These are phyloP conservation scores for Cucumis hystrix DNA, from an alignment of 306 rosid species.

Conservation along the genomic window DNA sequence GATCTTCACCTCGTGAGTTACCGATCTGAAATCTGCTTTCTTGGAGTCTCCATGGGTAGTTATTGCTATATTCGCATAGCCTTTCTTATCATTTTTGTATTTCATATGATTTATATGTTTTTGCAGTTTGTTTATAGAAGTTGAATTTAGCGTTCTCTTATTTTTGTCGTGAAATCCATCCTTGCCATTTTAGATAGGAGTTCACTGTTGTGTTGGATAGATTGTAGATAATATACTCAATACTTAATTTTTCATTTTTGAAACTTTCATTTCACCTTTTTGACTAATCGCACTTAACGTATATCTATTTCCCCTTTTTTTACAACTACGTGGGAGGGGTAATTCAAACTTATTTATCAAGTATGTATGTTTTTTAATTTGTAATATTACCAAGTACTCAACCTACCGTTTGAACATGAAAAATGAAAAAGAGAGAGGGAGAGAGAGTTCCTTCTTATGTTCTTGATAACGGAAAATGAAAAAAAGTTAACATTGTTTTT, in stretches of 20 bases:
- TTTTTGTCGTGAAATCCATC: neutral
- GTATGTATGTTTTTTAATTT: no score
- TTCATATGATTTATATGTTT: neutral
- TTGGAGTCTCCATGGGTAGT: neutral
- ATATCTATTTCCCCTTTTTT: no score
- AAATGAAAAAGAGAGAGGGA: no score
- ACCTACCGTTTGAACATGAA: no score
- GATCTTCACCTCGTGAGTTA: neutral
- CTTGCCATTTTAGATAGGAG: neutral
- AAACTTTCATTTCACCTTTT: no score
- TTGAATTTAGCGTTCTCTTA: neutral
- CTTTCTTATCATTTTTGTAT: neutral
- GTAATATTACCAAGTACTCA: no score
- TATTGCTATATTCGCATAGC: neutral
- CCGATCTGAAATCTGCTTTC: neutral
- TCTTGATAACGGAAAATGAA: neutral
- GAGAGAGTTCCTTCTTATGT: neutral
- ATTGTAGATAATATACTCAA: neutral
- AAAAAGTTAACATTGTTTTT: no score
- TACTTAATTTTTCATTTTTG: no score
- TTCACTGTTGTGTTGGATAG: neutral
- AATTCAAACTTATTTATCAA: no score
- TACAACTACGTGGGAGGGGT: no score
- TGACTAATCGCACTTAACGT: no score
- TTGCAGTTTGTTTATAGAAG: neutral